A percentile compares a stretch with the other conserved stretches of the same genome.
Conservation (phyloP, 2,329 filamentous ascomycete species). For the Trichoderma guizhouense region DNA sequence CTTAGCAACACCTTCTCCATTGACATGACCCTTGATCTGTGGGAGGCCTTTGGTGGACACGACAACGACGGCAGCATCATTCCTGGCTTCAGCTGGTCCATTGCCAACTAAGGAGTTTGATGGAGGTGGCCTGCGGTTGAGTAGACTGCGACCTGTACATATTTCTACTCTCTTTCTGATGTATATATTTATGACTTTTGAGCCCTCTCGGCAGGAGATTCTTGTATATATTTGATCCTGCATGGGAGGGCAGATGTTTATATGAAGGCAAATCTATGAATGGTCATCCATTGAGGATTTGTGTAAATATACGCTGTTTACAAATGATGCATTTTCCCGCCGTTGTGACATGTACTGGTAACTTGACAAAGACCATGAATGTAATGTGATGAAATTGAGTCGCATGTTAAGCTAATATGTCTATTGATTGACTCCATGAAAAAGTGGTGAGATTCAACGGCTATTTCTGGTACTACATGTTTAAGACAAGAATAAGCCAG, state of each 20-base stretch:
- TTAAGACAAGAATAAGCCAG: neutral
- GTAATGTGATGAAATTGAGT: neutral
- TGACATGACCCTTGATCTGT: conserved; percentile 18
- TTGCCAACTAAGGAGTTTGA: neutral
- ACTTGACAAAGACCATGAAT: neutral
- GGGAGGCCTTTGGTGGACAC: conserved; percentile 15
- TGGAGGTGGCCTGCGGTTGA: neutral
- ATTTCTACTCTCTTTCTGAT: conserved; percentile 6
- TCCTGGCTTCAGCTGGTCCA: conserved; percentile 1
- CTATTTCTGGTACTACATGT: neutral
- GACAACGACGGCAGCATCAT: conserved; percentile 12
- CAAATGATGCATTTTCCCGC: neutral
- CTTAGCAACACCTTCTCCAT: conserved; percentile 9
- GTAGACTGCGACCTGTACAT: neutral
- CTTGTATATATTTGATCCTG: neutral
- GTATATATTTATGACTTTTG: conserved; percentile 4
- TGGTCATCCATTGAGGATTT: neutral
- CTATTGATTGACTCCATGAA: neutral
- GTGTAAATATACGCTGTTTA: neutral
- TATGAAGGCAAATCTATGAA: neutral
- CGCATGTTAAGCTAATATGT: neutral
- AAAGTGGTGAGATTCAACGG: too few relatives aligned
- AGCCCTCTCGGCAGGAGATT: neutral
- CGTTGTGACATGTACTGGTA: neutral
- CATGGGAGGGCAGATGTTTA: neutral